Base-by-base conservation (phyloP, 1,284 basidiomycete genomes). In the Testicularia cyperi region DNA sequence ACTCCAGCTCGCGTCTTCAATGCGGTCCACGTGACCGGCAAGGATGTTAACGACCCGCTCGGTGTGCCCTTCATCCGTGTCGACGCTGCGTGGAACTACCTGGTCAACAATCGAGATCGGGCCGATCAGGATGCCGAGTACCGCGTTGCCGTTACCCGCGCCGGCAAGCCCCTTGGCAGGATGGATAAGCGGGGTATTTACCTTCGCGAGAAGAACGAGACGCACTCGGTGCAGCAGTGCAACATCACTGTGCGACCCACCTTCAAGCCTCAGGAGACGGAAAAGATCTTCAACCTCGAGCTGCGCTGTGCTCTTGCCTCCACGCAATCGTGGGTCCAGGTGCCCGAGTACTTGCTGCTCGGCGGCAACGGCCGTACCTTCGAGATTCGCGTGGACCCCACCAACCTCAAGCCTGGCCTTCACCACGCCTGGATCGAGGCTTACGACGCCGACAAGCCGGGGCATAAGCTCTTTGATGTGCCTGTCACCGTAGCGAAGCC, bases 401-500 rank as follows among this genome's bases (percentile, higher is more conserved):
- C 71, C 8, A 38, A 52, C 19, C 41, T 77, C 18, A 44, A 60
- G 31, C 58, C 76, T 4, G 77, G 77, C 15, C 51, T 77, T 18
- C 76, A 77, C 53, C 55, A 61, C 16, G 73, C 73, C 6, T 49
- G 55, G 44, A 67, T 78, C 44, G 53, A 64, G 32, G 75, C 54
- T 1, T 75, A 70, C 42, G 74, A 77, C 36, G 57, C 74, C 12
- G 60, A 61, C 10, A 64, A 29, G 15, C 60, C 65, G 3, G 72
- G 72, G 5, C 56, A 63, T 35, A 58, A 66, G 31, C 54, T 78
- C 18, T 77, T 76, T 26, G 57, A 70, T 35, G 52, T 77, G n/a
- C 77, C 76, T 10, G 66, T 78, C 26, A 77, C 74, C 4, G 71
- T 78, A 2, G 60, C 70, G 46, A 78, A 77, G 58, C 74, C 77